Evolutionary conservation across 1,284 basidiomycete species (phyloP).

Genomic region (Cutaneotrichosporon daszewskae): DNA sequence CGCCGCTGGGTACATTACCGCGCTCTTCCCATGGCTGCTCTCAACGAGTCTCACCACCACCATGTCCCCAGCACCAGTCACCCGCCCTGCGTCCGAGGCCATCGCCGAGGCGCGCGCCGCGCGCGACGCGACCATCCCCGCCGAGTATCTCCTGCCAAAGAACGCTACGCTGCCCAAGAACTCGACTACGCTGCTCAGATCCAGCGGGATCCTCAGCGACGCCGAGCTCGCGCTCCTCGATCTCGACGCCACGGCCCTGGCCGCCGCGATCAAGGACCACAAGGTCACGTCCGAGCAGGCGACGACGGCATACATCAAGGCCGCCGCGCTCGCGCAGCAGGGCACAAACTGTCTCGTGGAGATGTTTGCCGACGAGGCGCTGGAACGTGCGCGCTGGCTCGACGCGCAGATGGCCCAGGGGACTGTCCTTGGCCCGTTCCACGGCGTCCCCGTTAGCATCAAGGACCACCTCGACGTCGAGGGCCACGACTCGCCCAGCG

Average conservation of each 20-base stretch:
- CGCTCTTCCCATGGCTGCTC: too few relatives aligned
- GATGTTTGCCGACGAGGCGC: constrained; percentile 59
- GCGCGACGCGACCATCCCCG: constrained; percentile 13
- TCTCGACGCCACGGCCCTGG: neutral
- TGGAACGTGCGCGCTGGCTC: constrained; percentile 55
- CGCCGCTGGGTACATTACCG: too few relatives aligned
- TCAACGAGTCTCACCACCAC: neutral
- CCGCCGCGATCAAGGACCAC: neutral
- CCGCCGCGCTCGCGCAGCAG: too few relatives aligned
- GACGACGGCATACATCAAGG: constrained; percentile 1
- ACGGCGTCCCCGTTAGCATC: constrained; percentile 49
- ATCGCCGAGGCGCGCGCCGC: constrained; percentile 1
- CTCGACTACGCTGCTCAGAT: neutral
- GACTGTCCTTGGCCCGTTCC: constrained; percentile 44
- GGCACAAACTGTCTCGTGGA: constrained; percentile 63
- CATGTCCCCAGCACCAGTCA: constrained; percentile 1
- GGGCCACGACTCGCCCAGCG: constrained; percentile 31
- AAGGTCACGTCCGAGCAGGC: neutral
- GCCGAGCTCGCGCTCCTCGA: constrained; percentile 49
- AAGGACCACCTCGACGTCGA: constrained; percentile 25
- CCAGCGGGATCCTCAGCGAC: constrained; percentile 53
- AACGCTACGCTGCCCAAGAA: neutral
- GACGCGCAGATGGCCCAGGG: constrained; percentile 53
- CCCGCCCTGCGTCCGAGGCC: neutral
- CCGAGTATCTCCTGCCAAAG: constrained; percentile 6